A percentile compares a stretch with the other conserved stretches of the same genome.
Conservation (phyloP, 768 basidiomycete species). For the Pulveroboletus sp. region DNA sequence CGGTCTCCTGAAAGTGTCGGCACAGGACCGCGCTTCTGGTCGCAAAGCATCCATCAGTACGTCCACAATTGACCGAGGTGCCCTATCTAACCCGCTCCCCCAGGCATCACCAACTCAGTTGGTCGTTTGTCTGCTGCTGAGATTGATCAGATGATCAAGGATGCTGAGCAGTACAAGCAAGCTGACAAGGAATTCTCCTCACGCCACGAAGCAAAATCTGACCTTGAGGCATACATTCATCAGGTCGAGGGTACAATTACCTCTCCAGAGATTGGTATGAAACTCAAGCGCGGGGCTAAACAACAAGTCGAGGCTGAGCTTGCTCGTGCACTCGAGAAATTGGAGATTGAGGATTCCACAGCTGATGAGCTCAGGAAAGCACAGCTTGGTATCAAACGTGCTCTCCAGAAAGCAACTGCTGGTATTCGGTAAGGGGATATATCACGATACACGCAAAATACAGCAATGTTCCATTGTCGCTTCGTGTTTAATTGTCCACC, state of each 20-base stretch:
- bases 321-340: constrained; percentile 95
- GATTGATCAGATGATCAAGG: constrained; percentile 99
- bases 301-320: constrained; percentile 95
- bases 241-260: constrained; percentile 96
- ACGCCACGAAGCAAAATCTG: constrained; percentile 96
- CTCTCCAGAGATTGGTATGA: constrained; percentile 95
- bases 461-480: constrained; percentile 13
- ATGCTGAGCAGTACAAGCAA: constrained; percentile 93
- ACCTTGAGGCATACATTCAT: constrained; percentile 97
- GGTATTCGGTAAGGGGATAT: constrained; percentile 64
- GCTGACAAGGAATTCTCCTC: constrained; percentile 98
- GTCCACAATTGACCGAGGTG: constrained; percentile 27
- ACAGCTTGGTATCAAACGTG: constrained; percentile 92
- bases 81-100: constrained; percentile 4
- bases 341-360: constrained; percentile 94
- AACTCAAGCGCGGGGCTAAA: constrained; percentile 97
- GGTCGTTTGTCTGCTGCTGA: constrained; percentile 96
- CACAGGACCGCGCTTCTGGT: constrained; percentile 96
- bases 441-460: constrained; percentile 13
- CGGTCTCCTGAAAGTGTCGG: constrained; percentile 98
- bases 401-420: constrained; percentile 96
- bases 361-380: constrained; percentile 96
- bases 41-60: constrained; percentile 97
- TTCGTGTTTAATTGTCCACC: constrained; percentile 15
- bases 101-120: constrained; percentile 97